A percentile compares a stretch with the other conserved stretches of the same genome.
Conservation (phyloP, 495 filamentous ascomycete genomes). For the Xylaria palmicola region DNA sequence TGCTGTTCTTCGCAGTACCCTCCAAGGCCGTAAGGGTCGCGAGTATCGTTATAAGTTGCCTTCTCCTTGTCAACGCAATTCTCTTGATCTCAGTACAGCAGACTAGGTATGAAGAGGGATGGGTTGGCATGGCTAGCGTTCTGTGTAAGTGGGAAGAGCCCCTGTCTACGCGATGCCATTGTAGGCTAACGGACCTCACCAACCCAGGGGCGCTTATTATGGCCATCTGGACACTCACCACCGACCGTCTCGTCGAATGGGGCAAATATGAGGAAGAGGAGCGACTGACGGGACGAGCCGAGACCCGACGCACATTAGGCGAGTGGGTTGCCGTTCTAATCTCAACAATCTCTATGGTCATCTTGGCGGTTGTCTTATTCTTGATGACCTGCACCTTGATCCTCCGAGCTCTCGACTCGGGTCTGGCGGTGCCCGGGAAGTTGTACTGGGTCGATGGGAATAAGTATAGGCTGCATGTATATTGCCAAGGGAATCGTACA, state of each 20-base stretch:
- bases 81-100: slow-evolving; percentile 71
- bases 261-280: slow-evolving; percentile 92
- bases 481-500: slow-evolving; percentile 70
- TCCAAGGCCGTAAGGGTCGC: slow-evolving; percentile 72
- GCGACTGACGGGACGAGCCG: slow-evolving; percentile 83
- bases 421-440: slow-evolving; percentile 66
- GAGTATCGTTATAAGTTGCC: slow-evolving; percentile 59
- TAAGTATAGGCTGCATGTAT: slow-evolving; percentile 82
- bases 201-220: slow-evolving; percentile 45
- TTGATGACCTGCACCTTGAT: slow-evolving; percentile 77
- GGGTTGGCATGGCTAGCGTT: slow-evolving; percentile 83
- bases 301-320: slow-evolving; percentile 73
- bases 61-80: slow-evolving; percentile 78
- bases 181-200: slow-evolving; percentile 58
- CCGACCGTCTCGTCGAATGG: slow-evolving; percentile 72
- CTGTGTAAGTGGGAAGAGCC: slow-evolving; percentile 59
- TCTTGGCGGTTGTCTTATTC: slow-evolving; percentile 63
- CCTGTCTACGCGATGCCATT: slow-evolving; percentile 41
- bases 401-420: slow-evolving; percentile 72
- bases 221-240: slow-evolving; percentile 41
- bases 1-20: slow-evolving; percentile 84
- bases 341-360: slow-evolving; percentile 65
- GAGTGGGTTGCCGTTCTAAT: slow-evolving; percentile 84
- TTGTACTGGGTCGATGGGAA: slow-evolving; percentile 71
- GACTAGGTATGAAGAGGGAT: slow-evolving; percentile 79